Evolutionary conservation across 2,329 filamentous ascomycete genomes (phyloP).

Genomic region (Cytospora paraplurivora): DNA sequence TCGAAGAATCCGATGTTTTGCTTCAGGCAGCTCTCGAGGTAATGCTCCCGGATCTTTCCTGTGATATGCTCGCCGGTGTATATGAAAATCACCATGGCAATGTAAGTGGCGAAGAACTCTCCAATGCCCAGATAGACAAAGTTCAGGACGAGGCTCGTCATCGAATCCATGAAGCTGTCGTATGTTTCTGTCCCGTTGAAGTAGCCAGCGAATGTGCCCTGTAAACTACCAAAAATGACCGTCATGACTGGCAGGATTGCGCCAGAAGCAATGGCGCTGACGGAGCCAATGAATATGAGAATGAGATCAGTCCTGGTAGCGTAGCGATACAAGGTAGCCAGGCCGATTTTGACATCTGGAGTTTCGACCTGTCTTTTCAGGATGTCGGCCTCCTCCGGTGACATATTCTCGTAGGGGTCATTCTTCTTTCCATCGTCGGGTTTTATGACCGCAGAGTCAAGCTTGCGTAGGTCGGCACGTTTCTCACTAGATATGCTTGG

Average conservation of each 20-base stretch:
- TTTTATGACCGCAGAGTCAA: conserved; percentile 46
- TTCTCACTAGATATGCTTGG: conserved; percentile 13
- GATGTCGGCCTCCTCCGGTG: conserved; percentile 65
- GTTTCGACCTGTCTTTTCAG: conserved; percentile 69
- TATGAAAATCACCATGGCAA: conserved; percentile 86
- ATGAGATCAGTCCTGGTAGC: conserved; percentile 65
- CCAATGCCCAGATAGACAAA: conserved; percentile 84
- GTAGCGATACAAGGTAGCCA: conserved; percentile 69
- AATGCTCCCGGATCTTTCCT: conserved; percentile 77
- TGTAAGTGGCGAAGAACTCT: conserved; percentile 76
- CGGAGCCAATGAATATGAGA: conserved; percentile 61
- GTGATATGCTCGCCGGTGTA: conserved; percentile 81
- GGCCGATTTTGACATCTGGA: conserved; percentile 64
- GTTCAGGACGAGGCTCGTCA: conserved; percentile 71
- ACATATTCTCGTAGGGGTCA: conserved; percentile 63
- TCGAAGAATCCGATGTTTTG: conserved; percentile 95
- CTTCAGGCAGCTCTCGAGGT: conserved; percentile 78
- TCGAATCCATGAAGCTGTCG: conserved; percentile 58
- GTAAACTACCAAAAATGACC: conserved; percentile 75
- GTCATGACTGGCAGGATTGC: conserved; percentile 81
- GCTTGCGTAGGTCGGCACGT: conserved; percentile 40
- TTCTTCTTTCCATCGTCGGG: conserved; percentile 47
- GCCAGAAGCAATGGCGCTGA: conserved; percentile 71
- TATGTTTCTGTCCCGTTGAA: conserved; percentile 52
- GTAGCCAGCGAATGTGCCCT: conserved; percentile 69